Conservation (phyloP, 208 protist genomes). For the Lotmaria passim region DNA sequence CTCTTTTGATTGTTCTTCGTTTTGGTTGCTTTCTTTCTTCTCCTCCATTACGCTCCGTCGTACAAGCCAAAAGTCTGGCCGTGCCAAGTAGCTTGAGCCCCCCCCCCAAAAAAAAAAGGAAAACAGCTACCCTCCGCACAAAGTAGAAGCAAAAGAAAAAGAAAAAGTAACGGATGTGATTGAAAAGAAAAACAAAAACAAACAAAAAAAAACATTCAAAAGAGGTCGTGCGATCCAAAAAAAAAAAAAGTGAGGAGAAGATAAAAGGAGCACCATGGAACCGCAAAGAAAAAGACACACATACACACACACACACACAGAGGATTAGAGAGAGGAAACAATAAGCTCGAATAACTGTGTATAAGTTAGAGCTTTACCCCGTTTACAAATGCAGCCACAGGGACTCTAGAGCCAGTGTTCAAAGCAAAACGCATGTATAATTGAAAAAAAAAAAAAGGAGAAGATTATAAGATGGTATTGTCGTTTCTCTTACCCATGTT, state of each 20-base stretch:
- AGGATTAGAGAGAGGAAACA: constrained; percentile 1
- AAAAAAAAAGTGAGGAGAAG: not conserved
- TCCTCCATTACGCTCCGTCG: too few relatives aligned
- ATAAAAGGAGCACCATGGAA: not conserved
- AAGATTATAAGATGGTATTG: too few relatives aligned
- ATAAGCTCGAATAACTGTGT: not conserved
- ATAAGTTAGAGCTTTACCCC: constrained; percentile 5
- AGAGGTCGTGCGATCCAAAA: not conserved
- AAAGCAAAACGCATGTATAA: not conserved
- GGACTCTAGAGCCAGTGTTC: too few relatives aligned
- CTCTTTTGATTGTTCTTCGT: not conserved
- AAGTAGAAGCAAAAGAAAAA: not conserved
- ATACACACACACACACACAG: too few relatives aligned
- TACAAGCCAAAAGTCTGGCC: not conserved
- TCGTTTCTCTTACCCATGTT: too few relatives aligned
- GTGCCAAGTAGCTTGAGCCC: too few relatives aligned
- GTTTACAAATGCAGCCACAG: too few relatives aligned
- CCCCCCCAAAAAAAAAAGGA: constrained; percentile 1
- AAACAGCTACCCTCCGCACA: not conserved
- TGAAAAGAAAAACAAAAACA: not conserved
- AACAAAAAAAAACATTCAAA: not conserved
- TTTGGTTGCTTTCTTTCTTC: not conserved
- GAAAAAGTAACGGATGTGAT: not conserved
- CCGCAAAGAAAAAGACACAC: not conserved
- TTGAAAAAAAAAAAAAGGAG: not conserved